Percentiles rank a stretch among this genome's conserved stretches.
phyloP scores from a whole-genome alignment of 192 early-diverging fungal genomes.

The Chytriomyces sp. region DNA sequence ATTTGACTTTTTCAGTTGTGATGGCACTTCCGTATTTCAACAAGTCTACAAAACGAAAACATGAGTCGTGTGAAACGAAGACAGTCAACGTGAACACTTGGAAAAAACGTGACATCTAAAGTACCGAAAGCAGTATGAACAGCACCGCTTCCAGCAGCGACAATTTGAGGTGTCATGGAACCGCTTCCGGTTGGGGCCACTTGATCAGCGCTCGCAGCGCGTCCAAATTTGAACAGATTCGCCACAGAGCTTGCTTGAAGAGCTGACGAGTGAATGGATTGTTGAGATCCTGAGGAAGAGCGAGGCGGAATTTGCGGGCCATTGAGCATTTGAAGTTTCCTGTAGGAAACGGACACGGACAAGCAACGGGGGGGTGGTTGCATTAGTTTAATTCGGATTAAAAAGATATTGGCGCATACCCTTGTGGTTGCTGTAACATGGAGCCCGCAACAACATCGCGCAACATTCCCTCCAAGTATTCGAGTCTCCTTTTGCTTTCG shows the following conservation, averaged over 20 bases:
- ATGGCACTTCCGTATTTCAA: constrained; percentile 50
- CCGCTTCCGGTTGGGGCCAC: background rate
- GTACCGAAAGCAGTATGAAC: background rate
- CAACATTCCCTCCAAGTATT: constrained; percentile 40
- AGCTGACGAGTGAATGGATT: background rate
- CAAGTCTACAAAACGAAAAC: constrained; percentile 38
- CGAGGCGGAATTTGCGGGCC: background rate
- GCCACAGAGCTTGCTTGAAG: background rate
- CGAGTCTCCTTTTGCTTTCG: constrained; percentile 37
- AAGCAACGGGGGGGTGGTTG: too few species aligned
- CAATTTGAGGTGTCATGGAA: background rate
- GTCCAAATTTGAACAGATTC: background rate
- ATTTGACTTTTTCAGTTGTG: constrained; percentile 59
- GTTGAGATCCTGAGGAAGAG: background rate
- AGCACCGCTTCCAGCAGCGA: background rate
- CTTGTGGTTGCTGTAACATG: background rate
- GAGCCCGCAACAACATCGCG: constrained; percentile 16
- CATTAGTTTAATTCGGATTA: too few species aligned
- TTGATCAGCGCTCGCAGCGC: background rate
- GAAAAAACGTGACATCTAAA: too few species aligned
- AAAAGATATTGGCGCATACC: too few species aligned
- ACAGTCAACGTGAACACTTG: too few species aligned
- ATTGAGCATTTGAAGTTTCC: too few species aligned
- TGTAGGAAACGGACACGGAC: too few species aligned
- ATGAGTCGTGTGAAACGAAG: too few species aligned